Percentiles rank a stretch among this genome's conserved stretches.
Conservation (phyloP, 2,329 filamentous ascomycete genomes). For the Alternaria angustiovoidea region DNA sequence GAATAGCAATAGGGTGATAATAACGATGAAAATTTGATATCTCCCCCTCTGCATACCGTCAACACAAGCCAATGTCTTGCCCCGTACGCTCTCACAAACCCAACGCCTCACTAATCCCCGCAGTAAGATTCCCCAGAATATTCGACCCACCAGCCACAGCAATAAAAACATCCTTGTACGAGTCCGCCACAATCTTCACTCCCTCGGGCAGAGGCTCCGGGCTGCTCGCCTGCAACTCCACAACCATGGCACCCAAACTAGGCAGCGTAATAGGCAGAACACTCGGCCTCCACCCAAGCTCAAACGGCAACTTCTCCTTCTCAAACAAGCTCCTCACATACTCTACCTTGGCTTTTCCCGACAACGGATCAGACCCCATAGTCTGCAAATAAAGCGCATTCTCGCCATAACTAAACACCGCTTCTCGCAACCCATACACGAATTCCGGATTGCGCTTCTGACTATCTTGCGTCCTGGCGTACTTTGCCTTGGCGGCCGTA, state of each 20-base stretch:
- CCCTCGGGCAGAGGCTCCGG: conserved; percentile 20
- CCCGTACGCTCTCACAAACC: background rate
- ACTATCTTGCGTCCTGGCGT: conserved; percentile 18
- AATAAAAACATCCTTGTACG: conserved; percentile 24
- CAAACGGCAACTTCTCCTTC: conserved; percentile 25
- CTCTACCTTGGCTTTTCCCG: conserved; percentile 17
- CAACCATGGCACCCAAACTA: conserved; percentile 23
- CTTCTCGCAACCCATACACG: conserved; percentile 19
- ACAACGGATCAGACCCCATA: conserved; percentile 13
- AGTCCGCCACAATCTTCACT: conserved; percentile 12
- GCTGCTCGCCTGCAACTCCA: conserved; percentile 7
- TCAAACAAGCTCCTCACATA: conserved; percentile 26
- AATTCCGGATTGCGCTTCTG: conserved; percentile 21
- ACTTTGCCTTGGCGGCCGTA: conserved; percentile 22
- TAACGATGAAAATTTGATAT: too few species aligned
- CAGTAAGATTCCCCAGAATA: conserved; percentile 22
- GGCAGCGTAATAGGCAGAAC: conserved; percentile 20
- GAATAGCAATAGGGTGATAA: too few species aligned
- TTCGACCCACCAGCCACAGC: conserved; percentile 17
- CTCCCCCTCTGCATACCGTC: accelerated
- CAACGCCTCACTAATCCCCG: conserved; percentile 21
- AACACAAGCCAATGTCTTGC: too few species aligned
- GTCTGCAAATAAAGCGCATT: conserved; percentile 23
- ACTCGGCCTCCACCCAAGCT: conserved; percentile 26
- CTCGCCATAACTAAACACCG: conserved; percentile 25